These are phyloP conservation scores for Capillidium heterosporum DNA, from an alignment of 371 early-diverging fungal species.

Conservation along the genomic window DNA sequence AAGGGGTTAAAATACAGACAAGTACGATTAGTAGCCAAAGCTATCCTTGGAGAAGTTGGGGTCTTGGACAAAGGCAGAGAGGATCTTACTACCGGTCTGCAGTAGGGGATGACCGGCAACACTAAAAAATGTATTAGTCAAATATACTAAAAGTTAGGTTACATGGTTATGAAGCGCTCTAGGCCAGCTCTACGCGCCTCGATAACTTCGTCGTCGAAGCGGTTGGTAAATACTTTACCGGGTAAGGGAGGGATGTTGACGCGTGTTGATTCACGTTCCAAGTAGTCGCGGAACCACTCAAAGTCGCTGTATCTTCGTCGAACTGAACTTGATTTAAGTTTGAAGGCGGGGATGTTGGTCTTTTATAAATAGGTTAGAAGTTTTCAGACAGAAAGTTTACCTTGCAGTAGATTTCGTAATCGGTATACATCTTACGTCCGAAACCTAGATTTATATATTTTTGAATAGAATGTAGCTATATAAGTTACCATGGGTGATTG, in stretches of 20 bases:
- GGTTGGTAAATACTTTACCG: conserved; percentile 91
- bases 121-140: conserved; percentile 17
- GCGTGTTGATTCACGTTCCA: conserved; percentile 75
- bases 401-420: conserved; percentile 86
- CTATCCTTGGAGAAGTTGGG: conserved; percentile 60
- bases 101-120: conserved; percentile 92
- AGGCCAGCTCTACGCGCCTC: conserved; percentile 80
- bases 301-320: conserved; percentile 93
- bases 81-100: conserved; percentile 89
- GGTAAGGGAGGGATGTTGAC: conserved; percentile 93
- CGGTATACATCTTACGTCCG: conserved; percentile 80
- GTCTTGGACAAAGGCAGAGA: conserved; percentile 90
- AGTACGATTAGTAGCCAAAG: conserved; percentile 40
- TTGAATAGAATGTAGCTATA: background rate
- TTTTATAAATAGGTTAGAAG: conserved; percentile 14
- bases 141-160: conserved; percentile 14
- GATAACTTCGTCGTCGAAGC: conserved; percentile 86
- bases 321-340: conserved; percentile 61
- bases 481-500: conserved; percentile 58
- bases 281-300: conserved; percentile 89
- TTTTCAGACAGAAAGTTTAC: conserved; percentile 22
- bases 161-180: conserved; percentile 92
- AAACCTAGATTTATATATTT: conserved; percentile 21
- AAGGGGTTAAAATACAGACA: no score
- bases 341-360: conserved; percentile 96